Evolutionary conservation across 352 stramenopile genomes (phyloP), one percentile per base, ranked within the genome.

Genomic region (Globisporangium nodosum): DNA sequence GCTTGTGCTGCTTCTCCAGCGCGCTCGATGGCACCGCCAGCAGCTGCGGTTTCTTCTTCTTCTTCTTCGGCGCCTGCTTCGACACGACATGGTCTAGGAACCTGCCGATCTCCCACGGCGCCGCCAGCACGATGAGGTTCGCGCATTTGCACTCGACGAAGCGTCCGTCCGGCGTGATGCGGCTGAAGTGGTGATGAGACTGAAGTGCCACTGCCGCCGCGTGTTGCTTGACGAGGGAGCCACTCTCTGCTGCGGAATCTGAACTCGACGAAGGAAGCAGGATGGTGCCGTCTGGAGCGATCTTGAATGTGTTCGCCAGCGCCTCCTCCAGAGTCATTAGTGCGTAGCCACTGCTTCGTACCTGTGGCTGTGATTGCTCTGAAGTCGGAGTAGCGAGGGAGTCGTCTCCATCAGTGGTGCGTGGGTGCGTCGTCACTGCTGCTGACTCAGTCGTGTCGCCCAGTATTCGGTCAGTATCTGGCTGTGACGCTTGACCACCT

Each of bases 61-160:
- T 70, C 43, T 69, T 74, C 13, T 60, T 69, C 1, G 61, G 68
- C 21, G 76, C 73, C 39, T 75, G 67, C 40, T 88, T 87, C 18
- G 80, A 68, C 18, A 68, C 67, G 18, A 87, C 68, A 39, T 90
- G 83, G n/a, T 71, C 56, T 7, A 79, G 56, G 65, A 91, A 91
- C 42, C 78, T 75, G 8, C 65, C 64, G n/a, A 82, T 52, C 7
- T 81, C 64, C 81, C 84, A 93, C 1, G 81, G 64, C 7, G 45
- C 51, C 18, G 58, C 47, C 3, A 93, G 70, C 13, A 85, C 67
- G 7, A 90, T 65, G n/a, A 91, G 69, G n/a, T 66, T 66, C 0
- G 64, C 74, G 53, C 83, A 93, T 39, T 72, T 76, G 33, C 83
- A 90, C 68, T 90, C 81, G 8, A 84, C 55, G 48, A 88, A 87